Evolutionary conservation across 2,329 filamentous ascomycete species (phyloP), one percentile per base, ranked within the genome.

Genomic region (Epichloe brachyelytri): DNA sequence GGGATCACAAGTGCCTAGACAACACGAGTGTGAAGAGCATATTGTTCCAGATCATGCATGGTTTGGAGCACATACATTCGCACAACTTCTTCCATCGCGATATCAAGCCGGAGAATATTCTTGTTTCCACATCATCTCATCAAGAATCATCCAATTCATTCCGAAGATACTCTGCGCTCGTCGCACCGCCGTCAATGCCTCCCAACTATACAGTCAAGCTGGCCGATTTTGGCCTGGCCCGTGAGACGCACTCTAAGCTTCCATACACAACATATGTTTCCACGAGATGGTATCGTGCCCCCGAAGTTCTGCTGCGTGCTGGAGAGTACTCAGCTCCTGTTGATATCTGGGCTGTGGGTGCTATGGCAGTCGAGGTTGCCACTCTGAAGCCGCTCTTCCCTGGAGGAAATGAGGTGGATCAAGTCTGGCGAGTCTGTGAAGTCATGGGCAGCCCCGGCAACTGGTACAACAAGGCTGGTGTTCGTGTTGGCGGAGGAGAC

Each of bases 231-330:
- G 93, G 93, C 57, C 79, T 98, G 15, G 93, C 93, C n/a, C 80
- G 93, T 61, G 93, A 98, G 70, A 98, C 90, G 0, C 89, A 97
- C 65, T 97, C 93, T 1, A 95, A 93, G 66, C 76, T 94, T 39
- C 90, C 93, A 0, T 98, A 97, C 70, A 98, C 93, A 0, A 98
- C 93, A 2, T 98, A 98, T 60, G 93, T 98, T 43, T 98, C 93
- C 1, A 98, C 93, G 4, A 77, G 93, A 68, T 98, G 93, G 93
- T 98, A 98, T 70, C 85, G 93, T 57, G 93, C 93, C 3, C 93
- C 93, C 0, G 93, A 98, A 64, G 93, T 98, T 2, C 77, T 98
- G 5, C 72, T 98, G 26, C 83, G 93, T 59, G 93, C 93, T 5
- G 93, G 93, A 49, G 89, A 97, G 66, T 98, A 98, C 69, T 97